Evolutionary conservation across 2,329 filamentous ascomycete genomes (phyloP).

Genomic region (Alternaria sp.): DNA sequence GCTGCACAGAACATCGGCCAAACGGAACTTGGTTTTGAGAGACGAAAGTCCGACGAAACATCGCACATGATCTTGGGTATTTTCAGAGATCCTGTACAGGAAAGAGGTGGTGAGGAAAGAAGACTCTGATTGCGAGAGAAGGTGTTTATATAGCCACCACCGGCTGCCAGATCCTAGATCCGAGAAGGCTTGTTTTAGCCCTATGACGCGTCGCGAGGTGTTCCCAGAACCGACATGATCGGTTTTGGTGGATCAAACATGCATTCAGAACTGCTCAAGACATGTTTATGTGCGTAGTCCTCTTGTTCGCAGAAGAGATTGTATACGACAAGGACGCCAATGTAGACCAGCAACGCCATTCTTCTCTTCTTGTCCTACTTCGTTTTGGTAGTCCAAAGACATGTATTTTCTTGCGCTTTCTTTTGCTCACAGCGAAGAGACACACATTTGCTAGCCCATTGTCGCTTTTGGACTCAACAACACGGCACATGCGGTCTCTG

Average conservation of each 20-base stretch:
- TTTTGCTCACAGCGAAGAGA: not conserved
- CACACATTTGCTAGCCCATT: not conserved
- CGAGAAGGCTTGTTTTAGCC: not conserved
- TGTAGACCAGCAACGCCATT: not conserved
- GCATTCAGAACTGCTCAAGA: not conserved
- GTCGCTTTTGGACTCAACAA: accelerated
- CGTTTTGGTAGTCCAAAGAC: not conserved
- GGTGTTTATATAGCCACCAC: not conserved
- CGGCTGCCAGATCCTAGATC: not conserved
- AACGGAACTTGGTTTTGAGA: no score
- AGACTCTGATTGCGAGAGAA: not conserved
- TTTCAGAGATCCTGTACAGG: no score
- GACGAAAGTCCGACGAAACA: no score
- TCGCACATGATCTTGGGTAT: no score
- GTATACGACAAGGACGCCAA: not conserved
- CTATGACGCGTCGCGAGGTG: accelerated
- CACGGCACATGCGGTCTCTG: accelerated
- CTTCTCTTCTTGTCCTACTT: not conserved
- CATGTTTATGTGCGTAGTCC: accelerated
- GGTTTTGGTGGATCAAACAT: accelerated
- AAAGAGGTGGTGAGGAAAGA: not conserved
- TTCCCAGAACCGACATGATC: accelerated
- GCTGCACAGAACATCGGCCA: no score
- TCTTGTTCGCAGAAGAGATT: not conserved
- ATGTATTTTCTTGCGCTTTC: not conserved